Percentiles rank a stretch among this genome's conserved stretches.
Conservation (phyloP, 192 early-diverging fungal genomes). For the Pilaira anomala region DNA sequence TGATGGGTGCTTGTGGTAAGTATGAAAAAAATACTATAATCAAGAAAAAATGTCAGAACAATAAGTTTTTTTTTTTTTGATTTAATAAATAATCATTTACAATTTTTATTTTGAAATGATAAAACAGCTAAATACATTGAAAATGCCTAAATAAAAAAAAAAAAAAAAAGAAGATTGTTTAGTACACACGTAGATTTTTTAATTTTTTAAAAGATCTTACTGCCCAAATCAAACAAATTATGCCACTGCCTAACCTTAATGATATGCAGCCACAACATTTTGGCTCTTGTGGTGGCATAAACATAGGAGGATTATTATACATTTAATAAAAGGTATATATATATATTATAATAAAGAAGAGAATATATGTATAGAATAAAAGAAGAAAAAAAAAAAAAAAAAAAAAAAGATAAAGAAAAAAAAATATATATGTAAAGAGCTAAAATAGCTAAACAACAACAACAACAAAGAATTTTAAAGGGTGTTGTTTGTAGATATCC, state of each 20-base stretch:
- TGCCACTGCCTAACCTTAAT: constrained; percentile 20
- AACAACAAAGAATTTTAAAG: not conserved
- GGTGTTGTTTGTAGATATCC: no score
- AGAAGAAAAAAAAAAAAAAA: not conserved
- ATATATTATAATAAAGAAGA: not conserved
- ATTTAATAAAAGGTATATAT: not conserved
- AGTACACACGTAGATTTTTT: not conserved
- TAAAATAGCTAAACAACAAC: not conserved
- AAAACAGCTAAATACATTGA: constrained; percentile 33
- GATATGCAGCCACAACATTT: constrained; percentile 34
- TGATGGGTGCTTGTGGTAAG: not conserved
- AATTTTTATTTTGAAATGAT: constrained; percentile 30
- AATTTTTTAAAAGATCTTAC: constrained; percentile 19
- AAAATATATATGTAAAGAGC: not conserved
- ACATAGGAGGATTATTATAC: constrained; percentile 6
- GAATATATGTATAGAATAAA: not conserved
- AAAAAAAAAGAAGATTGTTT: no score
- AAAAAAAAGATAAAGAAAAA: constrained; percentile 5
- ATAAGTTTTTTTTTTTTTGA: not conserved
- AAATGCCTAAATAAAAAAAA: constrained; percentile 18
- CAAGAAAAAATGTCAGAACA: not conserved
- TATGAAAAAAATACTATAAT: constrained; percentile 20
- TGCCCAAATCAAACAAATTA: constrained; percentile 30
- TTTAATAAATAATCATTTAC: constrained; percentile 9
- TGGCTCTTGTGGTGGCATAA: not conserved